phyloP scores from a whole-genome alignment of 2,329 filamentous ascomycete genomes.

The Ilyonectria robusta region DNA sequence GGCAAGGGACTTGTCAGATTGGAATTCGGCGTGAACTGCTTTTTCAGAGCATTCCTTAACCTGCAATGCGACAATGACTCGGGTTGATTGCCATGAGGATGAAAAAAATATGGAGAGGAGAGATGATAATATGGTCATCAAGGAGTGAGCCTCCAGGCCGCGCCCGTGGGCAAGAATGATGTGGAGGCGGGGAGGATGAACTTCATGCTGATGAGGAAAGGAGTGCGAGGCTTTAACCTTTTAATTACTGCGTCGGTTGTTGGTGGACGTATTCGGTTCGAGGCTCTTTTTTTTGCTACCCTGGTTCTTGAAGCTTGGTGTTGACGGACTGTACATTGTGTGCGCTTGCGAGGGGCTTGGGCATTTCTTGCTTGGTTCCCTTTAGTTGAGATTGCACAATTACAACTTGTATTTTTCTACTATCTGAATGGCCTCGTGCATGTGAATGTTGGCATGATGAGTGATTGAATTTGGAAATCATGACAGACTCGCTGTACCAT shows the following conservation, averaged over 20 bases:
- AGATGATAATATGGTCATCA: slow-evolving; percentile 34
- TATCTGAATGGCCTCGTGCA: neutral
- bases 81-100: slow-evolving; percentile 41
- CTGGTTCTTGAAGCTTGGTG: slow-evolving; percentile 46
- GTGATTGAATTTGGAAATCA: neutral
- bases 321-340: slow-evolving; percentile 47
- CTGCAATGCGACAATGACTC: slow-evolving; percentile 47
- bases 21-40: slow-evolving; percentile 45
- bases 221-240: slow-evolving; percentile 26
- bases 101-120: slow-evolving; percentile 40
- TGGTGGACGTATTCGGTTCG: slow-evolving; percentile 35
- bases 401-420: slow-evolving; percentile 36
- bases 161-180: slow-evolving; percentile 4
- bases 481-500: neutral
- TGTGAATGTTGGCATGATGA: neutral
- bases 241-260: slow-evolving; percentile 44
- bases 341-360: slow-evolving; percentile 37
- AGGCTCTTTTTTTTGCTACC: slow-evolving; percentile 42
- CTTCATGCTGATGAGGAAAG: slow-evolving; percentile 17
- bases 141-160: slow-evolving; percentile 19
- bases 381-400: slow-evolving; percentile 43
- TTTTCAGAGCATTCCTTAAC: slow-evolving; percentile 46
- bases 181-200: slow-evolving; percentile 16
- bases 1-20: slow-evolving; percentile 46
- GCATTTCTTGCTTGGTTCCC: slow-evolving; percentile 30